phyloP scores from a whole-genome alignment of 495 filamentous ascomycete genomes.

The Penicillium cosmopolitanum region DNA sequence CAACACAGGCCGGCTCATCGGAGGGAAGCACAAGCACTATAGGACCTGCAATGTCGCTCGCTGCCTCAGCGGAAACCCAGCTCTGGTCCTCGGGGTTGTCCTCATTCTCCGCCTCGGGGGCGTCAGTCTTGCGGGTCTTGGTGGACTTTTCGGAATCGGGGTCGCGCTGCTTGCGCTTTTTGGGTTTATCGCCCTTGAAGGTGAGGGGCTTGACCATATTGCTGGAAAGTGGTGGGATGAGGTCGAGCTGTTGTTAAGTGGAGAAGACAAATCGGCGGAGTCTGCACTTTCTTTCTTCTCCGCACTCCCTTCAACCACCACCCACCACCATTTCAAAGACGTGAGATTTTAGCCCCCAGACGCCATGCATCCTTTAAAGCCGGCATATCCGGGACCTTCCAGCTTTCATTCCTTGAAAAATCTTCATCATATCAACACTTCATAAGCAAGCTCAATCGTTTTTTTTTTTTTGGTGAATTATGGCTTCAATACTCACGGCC shows the following conservation, averaged over 20 bases:
- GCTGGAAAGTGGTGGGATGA: slow-evolving; percentile 10
- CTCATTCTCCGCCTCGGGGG: slow-evolving; percentile 32
- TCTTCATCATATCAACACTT: background rate
- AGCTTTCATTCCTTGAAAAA: background rate
- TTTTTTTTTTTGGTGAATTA: slow-evolving; percentile 2
- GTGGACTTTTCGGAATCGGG: slow-evolving; percentile 42
- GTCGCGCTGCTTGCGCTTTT: slow-evolving; percentile 76
- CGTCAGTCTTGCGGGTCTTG: slow-evolving; percentile 42
- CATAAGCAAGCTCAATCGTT: background rate
- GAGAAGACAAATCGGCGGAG: background rate
- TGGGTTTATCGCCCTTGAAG: slow-evolving; percentile 96
- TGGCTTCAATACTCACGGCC: slow-evolving; percentile 21
- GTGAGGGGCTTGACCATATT: slow-evolving; percentile 76
- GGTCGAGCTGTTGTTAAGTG: background rate
- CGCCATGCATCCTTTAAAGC: background rate
- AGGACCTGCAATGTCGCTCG: slow-evolving; percentile 79
- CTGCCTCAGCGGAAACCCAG: slow-evolving; percentile 86
- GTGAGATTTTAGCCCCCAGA: background rate
- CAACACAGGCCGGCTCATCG: slow-evolving; percentile 67
- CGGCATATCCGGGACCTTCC: background rate
- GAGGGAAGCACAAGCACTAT: slow-evolving; percentile 80
- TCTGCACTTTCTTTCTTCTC: background rate
- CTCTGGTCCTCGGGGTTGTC: slow-evolving; percentile 67
- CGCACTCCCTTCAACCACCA: background rate
- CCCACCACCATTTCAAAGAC: background rate